phyloP scores from a whole-genome alignment of 2,329 filamentous ascomycete species.

The Xylaria sp. region DNA sequence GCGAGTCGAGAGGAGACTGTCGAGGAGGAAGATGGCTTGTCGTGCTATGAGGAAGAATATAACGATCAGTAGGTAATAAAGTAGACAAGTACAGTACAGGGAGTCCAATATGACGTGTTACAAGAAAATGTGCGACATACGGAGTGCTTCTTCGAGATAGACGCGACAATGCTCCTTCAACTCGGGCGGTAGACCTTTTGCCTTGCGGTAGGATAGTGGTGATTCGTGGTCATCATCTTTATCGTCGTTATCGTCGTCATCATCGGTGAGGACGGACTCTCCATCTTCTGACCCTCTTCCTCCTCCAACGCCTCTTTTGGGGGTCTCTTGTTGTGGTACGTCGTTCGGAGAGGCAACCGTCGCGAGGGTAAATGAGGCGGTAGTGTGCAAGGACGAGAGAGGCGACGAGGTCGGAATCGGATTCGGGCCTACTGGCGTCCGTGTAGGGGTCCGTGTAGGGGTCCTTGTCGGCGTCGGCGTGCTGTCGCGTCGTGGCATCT shows the following conservation, averaged over 20 bases:
- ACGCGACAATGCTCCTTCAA: conserved; percentile 75
- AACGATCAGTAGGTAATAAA: not conserved
- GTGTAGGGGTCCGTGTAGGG: not conserved
- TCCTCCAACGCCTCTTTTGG: not conserved
- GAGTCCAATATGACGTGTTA: not conserved
- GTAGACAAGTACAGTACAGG: not conserved
- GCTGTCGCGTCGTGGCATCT: conserved; percentile 28
- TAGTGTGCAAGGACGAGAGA: conserved; percentile 29
- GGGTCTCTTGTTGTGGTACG: not conserved
- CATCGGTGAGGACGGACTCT: not conserved
- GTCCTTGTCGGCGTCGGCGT: conserved; percentile 9
- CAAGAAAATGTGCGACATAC: conserved; percentile 55
- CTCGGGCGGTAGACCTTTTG: conserved; percentile 68
- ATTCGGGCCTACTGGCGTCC: not conserved
- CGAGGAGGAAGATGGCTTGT: conserved; percentile 72
- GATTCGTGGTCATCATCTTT: not conserved
- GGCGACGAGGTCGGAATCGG: conserved; percentile 28
- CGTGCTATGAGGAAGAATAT: conserved; percentile 52
- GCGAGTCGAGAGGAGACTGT: conserved; percentile 69
- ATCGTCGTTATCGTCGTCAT: not conserved
- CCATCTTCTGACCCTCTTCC: not conserved
- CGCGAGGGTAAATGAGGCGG: conserved; percentile 12
- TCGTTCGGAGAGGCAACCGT: conserved; percentile 16
- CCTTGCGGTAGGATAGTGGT: conserved; percentile 61
- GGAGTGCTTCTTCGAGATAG: conserved; percentile 80